Evolutionary conservation across 2,329 filamentous ascomycete species (phyloP).

Genomic region (Fusarium veterinarium): DNA sequence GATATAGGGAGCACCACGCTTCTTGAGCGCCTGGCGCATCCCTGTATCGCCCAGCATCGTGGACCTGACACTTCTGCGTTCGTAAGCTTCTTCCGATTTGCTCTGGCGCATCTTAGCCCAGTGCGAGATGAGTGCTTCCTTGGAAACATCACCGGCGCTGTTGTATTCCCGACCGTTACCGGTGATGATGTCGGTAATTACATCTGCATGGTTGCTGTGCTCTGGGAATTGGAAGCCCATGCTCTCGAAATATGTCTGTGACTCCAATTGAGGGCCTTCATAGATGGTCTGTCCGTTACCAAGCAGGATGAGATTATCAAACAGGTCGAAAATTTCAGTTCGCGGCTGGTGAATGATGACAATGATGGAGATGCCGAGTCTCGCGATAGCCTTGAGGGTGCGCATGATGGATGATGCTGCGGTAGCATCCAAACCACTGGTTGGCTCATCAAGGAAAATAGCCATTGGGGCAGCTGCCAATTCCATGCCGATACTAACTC

Average conservation of each 20-base stretch:
- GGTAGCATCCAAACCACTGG: slow-evolving; percentile 65
- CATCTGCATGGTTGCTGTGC: slow-evolving; percentile 65
- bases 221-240: slow-evolving; percentile 63
- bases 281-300: slow-evolving; percentile 67
- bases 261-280: slow-evolving; percentile 58
- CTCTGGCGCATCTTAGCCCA: slow-evolving; percentile 54
- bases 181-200: slow-evolving; percentile 71
- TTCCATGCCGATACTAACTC: slow-evolving; percentile 70
- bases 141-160: slow-evolving; percentile 57
- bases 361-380: slow-evolving; percentile 67
- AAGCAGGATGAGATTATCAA: slow-evolving; percentile 67
- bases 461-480: slow-evolving; percentile 67
- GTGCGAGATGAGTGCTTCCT: slow-evolving; percentile 60
- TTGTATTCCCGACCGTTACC: slow-evolving; percentile 67
- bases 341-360: slow-evolving; percentile 71
- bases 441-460: slow-evolving; percentile 66
- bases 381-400: slow-evolving; percentile 64
- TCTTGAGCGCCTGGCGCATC: slow-evolving; percentile 59
- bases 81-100: slow-evolving; percentile 14
- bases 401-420: slow-evolving; percentile 67
- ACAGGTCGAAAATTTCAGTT: slow-evolving; percentile 66
- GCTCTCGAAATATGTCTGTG: slow-evolving; percentile 62
- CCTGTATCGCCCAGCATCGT: slow-evolving; percentile 46
- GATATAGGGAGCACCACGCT: slow-evolving; percentile 60
- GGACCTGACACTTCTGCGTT: slow-evolving; percentile 36